Base-by-base conservation (phyloP, 805 yeast species). In the Lipomyces kockii region DNA sequence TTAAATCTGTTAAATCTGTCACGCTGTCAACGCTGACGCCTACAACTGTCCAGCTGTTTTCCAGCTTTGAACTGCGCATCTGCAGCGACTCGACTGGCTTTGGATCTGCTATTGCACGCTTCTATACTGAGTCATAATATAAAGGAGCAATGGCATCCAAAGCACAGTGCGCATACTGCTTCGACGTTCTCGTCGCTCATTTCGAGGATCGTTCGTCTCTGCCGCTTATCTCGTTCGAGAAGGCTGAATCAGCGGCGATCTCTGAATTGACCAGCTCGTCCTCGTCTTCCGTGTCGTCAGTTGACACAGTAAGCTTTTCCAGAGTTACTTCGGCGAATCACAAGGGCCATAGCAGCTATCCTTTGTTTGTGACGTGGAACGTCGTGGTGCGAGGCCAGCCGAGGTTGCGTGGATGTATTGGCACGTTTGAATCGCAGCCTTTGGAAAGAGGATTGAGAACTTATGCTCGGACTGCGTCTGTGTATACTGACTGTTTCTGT, bases 311-410 rank as follows among this genome's bases (percentile, higher is more conserved):
- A 4, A 17, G 61, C 34, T 61, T 25, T 27, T 11, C 43, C 29
- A 17, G 43, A 9, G 66, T 52, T 39, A 58, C 35, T n/a, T 34
- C 52, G n/a, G 9, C 61, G 1, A 20, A 25, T 32, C 37, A 34
- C 58, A 46, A 17, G 11, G 17, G 22, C 22, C 25, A 43, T 7
- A 34, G 34, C 9, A 52, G 20, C 53, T 79, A 80, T 6, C 95
- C 98, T 0, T 78, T 94, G 34, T 95, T 95, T 79, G 89, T 94
- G 39, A 95, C 98, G 0, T 95, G 97, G 97, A 88, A 84, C 65
- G 72, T 73, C 22, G 65, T 70, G 3, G 61, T 76, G 20, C 49
- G 37, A 2, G 67, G 65, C 12, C 57, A 65, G 78, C 32, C 78
- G 80, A 35, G 72, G 14, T 80, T 94, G 59, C 81, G 98, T 55